Conservation (phyloP, 2,329 filamentous ascomycete species). For the Emydomyces testavorans region DNA sequence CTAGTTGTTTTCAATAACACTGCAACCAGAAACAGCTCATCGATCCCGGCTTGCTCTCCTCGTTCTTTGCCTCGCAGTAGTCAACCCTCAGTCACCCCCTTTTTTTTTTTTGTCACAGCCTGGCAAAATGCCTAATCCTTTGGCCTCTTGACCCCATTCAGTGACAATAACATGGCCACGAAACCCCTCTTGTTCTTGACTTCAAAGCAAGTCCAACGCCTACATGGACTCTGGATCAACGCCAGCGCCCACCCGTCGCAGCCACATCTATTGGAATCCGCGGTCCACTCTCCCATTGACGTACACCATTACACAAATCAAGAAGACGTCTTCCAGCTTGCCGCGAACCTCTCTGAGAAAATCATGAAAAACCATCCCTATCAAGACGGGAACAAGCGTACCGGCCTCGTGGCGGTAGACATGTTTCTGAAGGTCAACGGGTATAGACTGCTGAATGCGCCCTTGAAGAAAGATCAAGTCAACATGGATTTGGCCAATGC, state of each 20-base stretch:
- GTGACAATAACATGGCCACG: too few species aligned
- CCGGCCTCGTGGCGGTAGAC: constrained; percentile 23
- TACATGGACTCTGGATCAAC: too few species aligned
- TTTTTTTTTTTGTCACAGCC: too few species aligned
- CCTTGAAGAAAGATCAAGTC: constrained; percentile 7
- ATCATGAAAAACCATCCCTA: constrained; percentile 27
- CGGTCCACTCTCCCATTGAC: constrained; percentile 22
- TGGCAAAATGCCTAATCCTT: too few species aligned
- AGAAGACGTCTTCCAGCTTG: constrained; percentile 22
- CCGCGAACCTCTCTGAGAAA: constrained; percentile 22
- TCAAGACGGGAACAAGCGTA: constrained; percentile 25
- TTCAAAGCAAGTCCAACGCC: too few species aligned
- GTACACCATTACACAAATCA: constrained; percentile 20
- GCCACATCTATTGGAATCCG: constrained; percentile 21
- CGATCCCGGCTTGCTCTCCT: too few species aligned
- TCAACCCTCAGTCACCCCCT: too few species aligned
- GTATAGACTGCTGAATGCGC: constrained; percentile 19
- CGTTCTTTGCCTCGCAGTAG: too few species aligned
- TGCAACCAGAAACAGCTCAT: too few species aligned
- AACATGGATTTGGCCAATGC: constrained; percentile 14
- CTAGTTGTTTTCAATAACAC: too few species aligned
- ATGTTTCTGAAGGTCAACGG: constrained; percentile 26
- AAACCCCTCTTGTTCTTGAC: too few species aligned
- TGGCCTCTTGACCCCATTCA: too few species aligned
- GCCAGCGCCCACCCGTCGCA: constrained; percentile 16